Evolutionary conservation across 305 asterid species (phyloP), one percentile per base, ranked within the genome.

Genomic region (Fraxinus greggii): DNA sequence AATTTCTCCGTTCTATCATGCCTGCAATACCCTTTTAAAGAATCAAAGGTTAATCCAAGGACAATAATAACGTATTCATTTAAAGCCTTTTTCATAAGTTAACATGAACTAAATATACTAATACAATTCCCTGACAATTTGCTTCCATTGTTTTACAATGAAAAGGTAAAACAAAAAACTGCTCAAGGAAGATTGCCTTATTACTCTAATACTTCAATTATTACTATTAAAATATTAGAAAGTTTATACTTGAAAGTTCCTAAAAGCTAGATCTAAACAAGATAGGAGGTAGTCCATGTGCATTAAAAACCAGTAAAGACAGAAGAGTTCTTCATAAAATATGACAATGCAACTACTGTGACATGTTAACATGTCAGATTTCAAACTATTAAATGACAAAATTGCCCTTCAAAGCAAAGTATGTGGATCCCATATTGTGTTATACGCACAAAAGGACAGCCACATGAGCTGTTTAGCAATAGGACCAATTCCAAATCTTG

Each of bases 401-500:
- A 24, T 51, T 73, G 80, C 33, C 83, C 78, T 78, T 5, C 45
- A 78, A 6, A 48, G 17, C 45, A 69, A 28, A n/a, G 15, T 28
- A 1, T 19, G 17, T 76, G 78, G 80, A 83, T 75, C 72, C 74
- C 78, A 21, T 42, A 42, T 26, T 35, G 76, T 45, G 69, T 42
- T 35, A 26, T 28, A 42, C 84, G 45, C 76, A 76, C 79, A 56
- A 40, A 78, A 79, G 35, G 28, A 40, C 69, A 31, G 33, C 74
- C 63, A 72, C 69, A 32, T 83, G 87, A 79, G 88, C 84, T 83
- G 88, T 78, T 76, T 65, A 59, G 82, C 84, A 86, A 77, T 73
- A 79, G 19, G 38, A 2, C 63, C 40, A 23, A 6, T 75, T 77
- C 38, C 51, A 42, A 63, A 78, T 54, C 80, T 42, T 67, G 59